Evolutionary conservation across 2,329 filamentous ascomycete genomes (phyloP), one percentile per base, ranked within the genome.

Genomic region (Ophiosphaerella korrae): DNA sequence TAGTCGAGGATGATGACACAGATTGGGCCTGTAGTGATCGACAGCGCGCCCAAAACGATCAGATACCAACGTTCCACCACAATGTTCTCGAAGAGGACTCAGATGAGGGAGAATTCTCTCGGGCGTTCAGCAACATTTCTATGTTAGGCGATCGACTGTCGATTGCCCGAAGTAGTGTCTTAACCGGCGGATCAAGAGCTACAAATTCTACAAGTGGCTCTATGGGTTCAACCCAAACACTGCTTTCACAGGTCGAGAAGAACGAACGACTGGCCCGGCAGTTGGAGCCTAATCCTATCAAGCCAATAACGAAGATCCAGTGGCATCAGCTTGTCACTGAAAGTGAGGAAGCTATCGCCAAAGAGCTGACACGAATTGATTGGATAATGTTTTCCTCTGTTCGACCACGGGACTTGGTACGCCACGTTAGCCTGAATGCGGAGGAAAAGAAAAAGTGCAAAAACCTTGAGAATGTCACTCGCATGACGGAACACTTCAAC

Each of bases 351-450:
- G 85, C 91, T 42, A 88, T 97, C 60, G 93, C 93, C 13, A 87
- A 88, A 52, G 94, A 99, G 73, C 83, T 99, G 66, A 97, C 94
- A 3, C 84, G 93, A 53, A 96, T 99, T 48, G 94, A 99, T 75
- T 97, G 93, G 93, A 87, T 95, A 72, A 94, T 97, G 88, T 97
- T 97, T 73, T 95, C 90, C 45, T 92, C 92, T 1, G 96, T 97
- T 55, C 87, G 91, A 23, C 89, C 96, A 48, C 89, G 94, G 51
- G 94, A 99, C 74, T 85, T 97, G 42, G 88, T 97, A 36, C 88
- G 94, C 4, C 90, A 97, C 68, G 92, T 97, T 58, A 94, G 88
- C 66, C 78, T 97, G 40, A 85, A 87, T 0, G 68, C 82, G 0
- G 81, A 86, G 37, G 83, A 89, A 52, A 89, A 89, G 73, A 88